Conservation (phyloP, 148 eudicot species). For the Heliosperma pusillum region DNA sequence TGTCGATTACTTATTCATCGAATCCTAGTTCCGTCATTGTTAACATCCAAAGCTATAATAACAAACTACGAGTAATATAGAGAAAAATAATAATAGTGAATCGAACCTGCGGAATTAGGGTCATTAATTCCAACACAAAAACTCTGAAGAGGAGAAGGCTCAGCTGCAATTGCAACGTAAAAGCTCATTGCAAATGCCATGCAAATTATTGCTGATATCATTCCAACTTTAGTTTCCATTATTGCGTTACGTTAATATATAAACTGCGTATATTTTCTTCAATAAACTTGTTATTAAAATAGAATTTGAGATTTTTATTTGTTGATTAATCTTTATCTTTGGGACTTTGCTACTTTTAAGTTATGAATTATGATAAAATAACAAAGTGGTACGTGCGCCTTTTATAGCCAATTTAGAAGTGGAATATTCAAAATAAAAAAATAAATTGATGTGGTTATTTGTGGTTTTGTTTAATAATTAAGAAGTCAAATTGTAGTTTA, state of each 20-base stretch:
- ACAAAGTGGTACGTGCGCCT: not conserved
- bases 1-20: too few species aligned
- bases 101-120: constrained; percentile 7
- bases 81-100: not conserved
- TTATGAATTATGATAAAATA: not conserved
- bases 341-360: not conserved
- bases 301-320: not conserved
- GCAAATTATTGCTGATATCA: not conserved
- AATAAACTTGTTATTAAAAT: not conserved
- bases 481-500: not conserved
- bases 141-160: constrained; percentile 15
- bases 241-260: not conserved
- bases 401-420: constrained; percentile 7
- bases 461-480: not conserved
- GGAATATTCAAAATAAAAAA: not conserved
- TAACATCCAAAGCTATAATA: too few species aligned
- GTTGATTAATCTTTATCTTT: not conserved
- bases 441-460: not conserved
- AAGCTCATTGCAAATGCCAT: too few species aligned
- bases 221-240: not conserved
- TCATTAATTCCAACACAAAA: constrained; percentile 13
- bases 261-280: too few species aligned
- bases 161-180: too few species aligned
- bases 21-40: too few species aligned
- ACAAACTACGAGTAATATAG: too few species aligned